Base-by-base conservation (phyloP, 257 asterid species). In the Avicennia marina region DNA sequence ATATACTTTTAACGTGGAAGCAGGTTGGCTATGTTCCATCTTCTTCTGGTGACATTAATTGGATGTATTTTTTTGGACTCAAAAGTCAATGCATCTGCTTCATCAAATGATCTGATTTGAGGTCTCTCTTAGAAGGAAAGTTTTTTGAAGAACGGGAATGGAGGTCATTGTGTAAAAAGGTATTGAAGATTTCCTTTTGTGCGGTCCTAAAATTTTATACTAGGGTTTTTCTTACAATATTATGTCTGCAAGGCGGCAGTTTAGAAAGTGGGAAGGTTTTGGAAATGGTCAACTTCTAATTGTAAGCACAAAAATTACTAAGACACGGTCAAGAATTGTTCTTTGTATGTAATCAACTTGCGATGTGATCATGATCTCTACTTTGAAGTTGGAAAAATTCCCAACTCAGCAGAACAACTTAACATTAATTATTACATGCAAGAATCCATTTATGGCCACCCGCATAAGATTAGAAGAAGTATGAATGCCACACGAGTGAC, bases 1-100 rank as follows among this genome's bases (percentile, higher is more conserved):
- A 29, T 4, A 1, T 29, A 29, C 7, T 29, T 4, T 29, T 29
- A 29, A 29, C 8, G 34, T 5, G 13, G 33, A 29, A 7, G 33
- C 33, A 29, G 3, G 33, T 29, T 25, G 11, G 9, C 29, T n/a
- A n/a, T n/a, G n/a, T n/a, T n/a, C n/a, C n/a, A n/a, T n/a, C n/a
- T n/a, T n/a, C n/a, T n/a, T n/a, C n/a, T n/a, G n/a, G 50, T 51
- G 29, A 57, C 7, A 58, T 34, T 44, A 21, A n/a, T 25, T 29
- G 34, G n/a, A n/a, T 53, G 22, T 25, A 2, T 29, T 7, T 36
- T 54, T 46, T 56, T 18, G 49, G 43, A 61, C 33, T 65, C 44
- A 21, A 6, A 72, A 66, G 76, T 71, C 66, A 66, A 58, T 29
- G 26, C 33, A 24, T 48, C 18, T 61, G 49, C 45, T 55, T 25